Percentiles rank a stretch among this genome's conserved stretches.
These are phyloP conservation scores for Hygrophoropsis aurantiaca DNA, from an alignment of 768 basidiomycete genomes.

Conservation along the genomic window DNA sequence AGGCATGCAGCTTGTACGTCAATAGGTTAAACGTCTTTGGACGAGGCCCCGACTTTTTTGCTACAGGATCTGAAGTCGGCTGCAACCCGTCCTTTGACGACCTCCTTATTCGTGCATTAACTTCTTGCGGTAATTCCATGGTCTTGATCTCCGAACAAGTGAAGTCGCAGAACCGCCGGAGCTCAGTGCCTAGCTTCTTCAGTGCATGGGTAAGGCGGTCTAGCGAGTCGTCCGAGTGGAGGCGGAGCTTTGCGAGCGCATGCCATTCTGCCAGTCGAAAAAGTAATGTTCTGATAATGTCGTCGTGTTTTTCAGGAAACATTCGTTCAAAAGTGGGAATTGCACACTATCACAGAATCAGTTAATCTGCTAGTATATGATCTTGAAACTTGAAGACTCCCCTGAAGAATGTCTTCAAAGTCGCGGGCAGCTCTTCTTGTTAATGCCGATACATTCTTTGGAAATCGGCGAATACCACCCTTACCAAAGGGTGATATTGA, in stretches of 20 bases:
- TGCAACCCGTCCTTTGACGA: not conserved
- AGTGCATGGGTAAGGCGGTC: conserved; percentile 15
- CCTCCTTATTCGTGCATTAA: conserved; percentile 12
- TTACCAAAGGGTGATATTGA: conserved; percentile 20
- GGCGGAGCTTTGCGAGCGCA: conserved; percentile 30
- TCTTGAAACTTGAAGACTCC: not conserved
- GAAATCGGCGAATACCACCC: conserved; percentile 35
- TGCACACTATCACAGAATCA: conserved; percentile 25
- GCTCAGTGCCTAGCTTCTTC: conserved; percentile 4
- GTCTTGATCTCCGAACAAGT: conserved; percentile 26
- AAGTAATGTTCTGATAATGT: conserved; percentile 14
- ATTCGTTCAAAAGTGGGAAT: conserved; percentile 33
- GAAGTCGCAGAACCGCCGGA: conserved; percentile 22
- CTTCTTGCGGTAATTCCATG: conserved; percentile 21
- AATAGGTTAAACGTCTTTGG: conserved; percentile 26
- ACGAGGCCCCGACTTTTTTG: not conserved
- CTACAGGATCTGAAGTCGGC: not conserved
- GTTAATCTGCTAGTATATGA: not conserved
- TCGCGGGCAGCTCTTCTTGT: conserved; percentile 36
- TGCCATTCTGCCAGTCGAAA: conserved; percentile 34
- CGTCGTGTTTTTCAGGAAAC: conserved; percentile 22
- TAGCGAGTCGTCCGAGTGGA: conserved; percentile 31
- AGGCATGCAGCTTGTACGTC: conserved; percentile 35
- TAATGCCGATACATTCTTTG: conserved; percentile 33
- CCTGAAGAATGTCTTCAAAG: conserved; percentile 46